phyloP scores from a whole-genome alignment of 208 protist species.

The Trichomonas vaginalis region DNA sequence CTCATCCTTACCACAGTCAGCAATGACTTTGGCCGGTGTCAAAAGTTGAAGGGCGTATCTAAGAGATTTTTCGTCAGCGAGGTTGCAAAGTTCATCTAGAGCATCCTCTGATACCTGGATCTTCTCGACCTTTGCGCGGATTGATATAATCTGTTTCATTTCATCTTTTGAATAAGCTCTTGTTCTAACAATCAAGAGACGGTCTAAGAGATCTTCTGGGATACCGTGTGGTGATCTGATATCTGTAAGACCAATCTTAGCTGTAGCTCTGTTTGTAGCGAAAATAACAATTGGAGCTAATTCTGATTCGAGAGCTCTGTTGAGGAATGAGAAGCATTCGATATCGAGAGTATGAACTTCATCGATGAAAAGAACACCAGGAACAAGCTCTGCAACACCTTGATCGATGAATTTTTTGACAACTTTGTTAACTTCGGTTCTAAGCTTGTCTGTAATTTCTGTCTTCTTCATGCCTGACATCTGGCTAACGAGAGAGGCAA shows the following conservation, averaged over 20 bases:
- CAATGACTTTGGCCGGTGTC: constrained; percentile 55
- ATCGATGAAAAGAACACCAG: constrained; percentile 99
- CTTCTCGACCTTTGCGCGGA: constrained; percentile 53
- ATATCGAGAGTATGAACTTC: constrained; percentile 99
- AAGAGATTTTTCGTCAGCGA: constrained; percentile 73
- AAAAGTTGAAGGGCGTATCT: constrained; percentile 90
- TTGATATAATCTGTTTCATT: constrained; percentile 59
- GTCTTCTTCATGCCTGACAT: constrained; percentile 97
- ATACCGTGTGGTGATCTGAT: constrained; percentile 58
- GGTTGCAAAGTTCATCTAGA: constrained; percentile 59
- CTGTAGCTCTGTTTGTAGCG: constrained; percentile 95
- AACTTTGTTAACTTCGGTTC: constrained; percentile 97
- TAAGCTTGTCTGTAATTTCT: constrained; percentile 98
- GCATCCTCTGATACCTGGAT: constrained; percentile 71
- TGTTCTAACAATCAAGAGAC: constrained; percentile 94
- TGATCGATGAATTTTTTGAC: constrained; percentile 99
- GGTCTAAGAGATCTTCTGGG: constrained; percentile 95
- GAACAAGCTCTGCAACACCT: constrained; percentile 96
- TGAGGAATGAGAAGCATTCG: constrained; percentile 99
- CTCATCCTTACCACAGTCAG: neutral
- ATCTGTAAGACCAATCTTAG: constrained; percentile 36
- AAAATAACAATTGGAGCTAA: constrained; percentile 99
- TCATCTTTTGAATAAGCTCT: constrained; percentile 78
- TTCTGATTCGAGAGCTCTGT: constrained; percentile 94
- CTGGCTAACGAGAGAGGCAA: constrained; percentile 35